Percentiles rank a stretch among this genome's conserved stretches.
Evolutionary conservation across 176 grass and related monocot genomes (phyloP).

Genomic region (Olyra latifolia): DNA sequence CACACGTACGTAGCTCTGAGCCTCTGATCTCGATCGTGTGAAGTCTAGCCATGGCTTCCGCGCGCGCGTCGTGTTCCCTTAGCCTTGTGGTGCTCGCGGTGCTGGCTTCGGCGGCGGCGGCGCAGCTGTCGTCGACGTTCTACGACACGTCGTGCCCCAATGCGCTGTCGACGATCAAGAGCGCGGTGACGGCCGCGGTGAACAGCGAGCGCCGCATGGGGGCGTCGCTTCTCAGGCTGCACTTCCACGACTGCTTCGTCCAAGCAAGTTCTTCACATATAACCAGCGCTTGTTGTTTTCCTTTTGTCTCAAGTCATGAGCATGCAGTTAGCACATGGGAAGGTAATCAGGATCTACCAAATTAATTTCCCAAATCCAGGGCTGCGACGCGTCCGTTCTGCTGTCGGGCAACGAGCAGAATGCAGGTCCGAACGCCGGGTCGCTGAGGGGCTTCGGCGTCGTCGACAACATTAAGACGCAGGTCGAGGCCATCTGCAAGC

Average conservation of each 20-base stretch:
- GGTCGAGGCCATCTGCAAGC: constrained; percentile 50
- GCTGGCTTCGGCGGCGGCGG: constrained; percentile 35
- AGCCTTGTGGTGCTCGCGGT: background rate
- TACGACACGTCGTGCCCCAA: constrained; percentile 65
- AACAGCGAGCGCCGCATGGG: constrained; percentile 53
- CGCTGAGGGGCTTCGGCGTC: constrained; percentile 35
- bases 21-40: background rate
- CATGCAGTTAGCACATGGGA: background rate
- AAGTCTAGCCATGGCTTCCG: constrained; percentile 27
- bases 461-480: constrained; percentile 62
- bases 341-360: background rate
- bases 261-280: constrained; percentile 46
- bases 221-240: constrained; percentile 72
- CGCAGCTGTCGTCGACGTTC: constrained; percentile 81
- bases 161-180: constrained; percentile 59
- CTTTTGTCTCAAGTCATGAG: background rate
- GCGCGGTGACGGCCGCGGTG: constrained; percentile 51
- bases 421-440: background rate
- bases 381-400: constrained; percentile 76
- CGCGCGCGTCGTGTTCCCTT: background rate
- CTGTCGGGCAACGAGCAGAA: constrained; percentile 25
- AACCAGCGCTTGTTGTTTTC: background rate
- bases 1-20: too few species aligned
- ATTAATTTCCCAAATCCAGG: constrained; percentile 22
- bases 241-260: constrained; percentile 98